Conservation (phyloP, 139 green algal species). For the Picochlorum sp. region DNA sequence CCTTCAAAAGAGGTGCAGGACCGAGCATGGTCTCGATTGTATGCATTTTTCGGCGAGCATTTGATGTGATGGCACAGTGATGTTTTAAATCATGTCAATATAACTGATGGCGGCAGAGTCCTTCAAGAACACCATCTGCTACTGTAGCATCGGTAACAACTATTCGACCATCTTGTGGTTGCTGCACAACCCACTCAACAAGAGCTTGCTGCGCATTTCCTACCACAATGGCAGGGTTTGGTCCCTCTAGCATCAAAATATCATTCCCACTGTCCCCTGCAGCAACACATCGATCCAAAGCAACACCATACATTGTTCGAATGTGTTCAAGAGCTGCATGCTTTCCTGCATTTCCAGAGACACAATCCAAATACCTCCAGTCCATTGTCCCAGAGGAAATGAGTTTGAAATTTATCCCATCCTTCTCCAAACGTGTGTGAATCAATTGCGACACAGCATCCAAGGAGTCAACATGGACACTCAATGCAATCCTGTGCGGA, state of each 20-base stretch:
- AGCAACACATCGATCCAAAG: conserved; percentile 53
- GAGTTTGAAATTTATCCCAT: conserved; percentile 39
- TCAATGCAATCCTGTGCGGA: conserved; percentile 75
- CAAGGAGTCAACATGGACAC: conserved; percentile 41
- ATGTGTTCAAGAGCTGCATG: conserved; percentile 74
- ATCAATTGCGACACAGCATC: conserved; percentile 30
- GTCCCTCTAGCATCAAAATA: conserved; percentile 76
- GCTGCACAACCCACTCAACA: conserved; percentile 50
- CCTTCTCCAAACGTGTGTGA: conserved; percentile 10
- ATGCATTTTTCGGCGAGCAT: conserved; percentile 15
- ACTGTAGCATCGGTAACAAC: conserved; percentile 46
- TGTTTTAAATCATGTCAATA: conserved; percentile 34
- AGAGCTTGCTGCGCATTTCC: conserved; percentile 75
- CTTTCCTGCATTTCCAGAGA: conserved; percentile 69
- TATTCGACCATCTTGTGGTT: conserved; percentile 51
- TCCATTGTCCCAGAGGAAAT: conserved; percentile 70
- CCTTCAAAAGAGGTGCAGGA: conserved; percentile 7
- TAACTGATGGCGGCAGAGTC: conserved; percentile 51
- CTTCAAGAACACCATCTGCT: conserved; percentile 65
- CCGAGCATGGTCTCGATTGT: conserved; percentile 17
- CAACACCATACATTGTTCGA: conserved; percentile 52
- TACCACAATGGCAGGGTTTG: conserved; percentile 59
- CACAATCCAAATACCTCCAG: conserved; percentile 81
- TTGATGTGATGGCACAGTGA: conserved; percentile 10
- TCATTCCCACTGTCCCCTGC: conserved; percentile 89